phyloP scores from a whole-genome alignment of 2,329 filamentous ascomycete genomes.

The Botryotinia convoluta region DNA sequence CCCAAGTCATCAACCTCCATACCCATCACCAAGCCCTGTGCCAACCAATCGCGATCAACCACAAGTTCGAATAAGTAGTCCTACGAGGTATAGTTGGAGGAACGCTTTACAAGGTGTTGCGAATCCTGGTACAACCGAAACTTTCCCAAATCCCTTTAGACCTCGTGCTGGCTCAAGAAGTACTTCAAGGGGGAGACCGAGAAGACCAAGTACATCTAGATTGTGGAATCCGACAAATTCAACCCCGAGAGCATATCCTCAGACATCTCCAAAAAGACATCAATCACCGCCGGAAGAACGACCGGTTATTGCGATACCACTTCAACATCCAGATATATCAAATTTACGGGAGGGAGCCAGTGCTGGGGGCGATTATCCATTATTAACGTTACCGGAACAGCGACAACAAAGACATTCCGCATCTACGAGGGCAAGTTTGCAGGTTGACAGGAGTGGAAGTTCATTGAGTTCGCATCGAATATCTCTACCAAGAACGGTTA shows the following conservation, averaged over 20 bases:
- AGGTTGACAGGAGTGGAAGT: slow-evolving; percentile 47
- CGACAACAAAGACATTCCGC: slow-evolving; percentile 52
- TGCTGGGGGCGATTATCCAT: slow-evolving; percentile 44
- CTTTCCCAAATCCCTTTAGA: slow-evolving; percentile 31
- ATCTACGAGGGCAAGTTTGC: slow-evolving; percentile 43
- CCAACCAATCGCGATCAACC: slow-evolving; percentile 26
- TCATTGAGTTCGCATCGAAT: slow-evolving; percentile 35
- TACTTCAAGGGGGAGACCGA: slow-evolving; percentile 25
- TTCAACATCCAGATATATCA: slow-evolving; percentile 36
- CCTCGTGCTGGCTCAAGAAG: slow-evolving; percentile 33
- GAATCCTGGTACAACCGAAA: background rate
- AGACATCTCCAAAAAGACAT: slow-evolving; percentile 23
- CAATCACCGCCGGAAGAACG: slow-evolving; percentile 24
- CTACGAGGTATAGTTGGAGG: slow-evolving; percentile 37
- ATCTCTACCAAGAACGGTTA: slow-evolving; percentile 37
- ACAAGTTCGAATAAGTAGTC: slow-evolving; percentile 47
- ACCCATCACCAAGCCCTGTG: slow-evolving; percentile 27
- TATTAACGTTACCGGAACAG: slow-evolving; percentile 56
- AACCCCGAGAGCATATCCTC: slow-evolving; percentile 46
- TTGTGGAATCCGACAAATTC: slow-evolving; percentile 62
- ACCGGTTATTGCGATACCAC: slow-evolving; percentile 34
- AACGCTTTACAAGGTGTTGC: slow-evolving; percentile 35
- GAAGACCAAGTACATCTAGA: slow-evolving; percentile 39
- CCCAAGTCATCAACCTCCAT: slow-evolving; percentile 35
- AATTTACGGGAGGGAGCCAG: slow-evolving; percentile 30